phyloP scores from a whole-genome alignment of 2,329 filamentous ascomycete species.

The Diaporthe aspalathi region DNA sequence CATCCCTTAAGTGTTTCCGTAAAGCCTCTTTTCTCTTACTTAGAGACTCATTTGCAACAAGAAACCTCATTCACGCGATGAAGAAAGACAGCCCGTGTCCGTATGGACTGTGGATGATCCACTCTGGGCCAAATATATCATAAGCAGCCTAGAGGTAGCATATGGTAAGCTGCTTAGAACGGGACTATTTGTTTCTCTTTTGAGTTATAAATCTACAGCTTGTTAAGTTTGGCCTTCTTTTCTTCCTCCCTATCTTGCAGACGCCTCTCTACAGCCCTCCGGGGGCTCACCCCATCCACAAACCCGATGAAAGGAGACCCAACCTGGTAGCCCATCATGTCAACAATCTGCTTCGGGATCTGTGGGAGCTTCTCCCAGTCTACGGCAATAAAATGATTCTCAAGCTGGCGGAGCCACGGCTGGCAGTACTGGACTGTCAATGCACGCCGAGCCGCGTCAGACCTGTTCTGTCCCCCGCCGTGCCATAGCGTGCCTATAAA shows the following conservation, averaged over 20 bases:
- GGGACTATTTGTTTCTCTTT: neutral
- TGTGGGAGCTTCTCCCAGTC: slow-evolving; percentile 40
- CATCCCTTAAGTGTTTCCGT: too few relatives aligned
- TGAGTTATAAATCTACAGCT: neutral
- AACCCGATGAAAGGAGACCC: slow-evolving; percentile 35
- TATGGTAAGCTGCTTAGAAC: too few relatives aligned
- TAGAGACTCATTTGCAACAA: too few relatives aligned
- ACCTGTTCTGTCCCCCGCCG: slow-evolving; percentile 51
- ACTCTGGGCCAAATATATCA: too few relatives aligned
- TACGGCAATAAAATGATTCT: slow-evolving; percentile 52
- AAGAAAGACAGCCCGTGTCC: too few relatives aligned
- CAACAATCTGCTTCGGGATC: slow-evolving; percentile 38
- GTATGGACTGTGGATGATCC: too few relatives aligned
- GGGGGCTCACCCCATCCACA: slow-evolving; percentile 1
- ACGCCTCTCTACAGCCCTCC: slow-evolving; percentile 6
- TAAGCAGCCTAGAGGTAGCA: too few relatives aligned
- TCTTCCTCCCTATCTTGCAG: neutral
- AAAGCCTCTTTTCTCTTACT: too few relatives aligned
- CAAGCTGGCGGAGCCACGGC: slow-evolving; percentile 52
- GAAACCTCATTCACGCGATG: too few relatives aligned
- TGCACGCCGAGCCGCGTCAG: slow-evolving; percentile 46
- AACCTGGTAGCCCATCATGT: slow-evolving; percentile 37
- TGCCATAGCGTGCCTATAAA: slow-evolving; percentile 51
- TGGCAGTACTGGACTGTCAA: slow-evolving; percentile 56
- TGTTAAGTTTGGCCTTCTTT: neutral